Conservation (phyloP, 1,284 basidiomycete genomes). For the Heterobasidion parviporum region DNA sequence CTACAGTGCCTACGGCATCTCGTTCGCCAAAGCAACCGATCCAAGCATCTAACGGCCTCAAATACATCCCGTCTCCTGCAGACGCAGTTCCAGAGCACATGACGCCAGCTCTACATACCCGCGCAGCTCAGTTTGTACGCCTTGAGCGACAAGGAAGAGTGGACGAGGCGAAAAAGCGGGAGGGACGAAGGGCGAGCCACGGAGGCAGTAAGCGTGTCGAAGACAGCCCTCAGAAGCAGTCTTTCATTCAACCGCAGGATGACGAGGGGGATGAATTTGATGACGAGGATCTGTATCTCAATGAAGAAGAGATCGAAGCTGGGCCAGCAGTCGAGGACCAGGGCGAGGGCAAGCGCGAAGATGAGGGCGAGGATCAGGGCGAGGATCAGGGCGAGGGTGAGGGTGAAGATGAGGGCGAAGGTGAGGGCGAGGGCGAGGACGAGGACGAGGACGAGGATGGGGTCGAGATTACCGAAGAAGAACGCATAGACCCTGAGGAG, state of each 20-base stretch:
- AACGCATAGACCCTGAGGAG: background rate
- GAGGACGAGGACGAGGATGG: background rate
- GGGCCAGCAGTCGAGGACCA: background rate
- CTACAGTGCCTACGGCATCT: too few relatives aligned
- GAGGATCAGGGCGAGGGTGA: constrained; percentile 43
- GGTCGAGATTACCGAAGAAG: background rate
- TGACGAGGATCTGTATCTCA: background rate
- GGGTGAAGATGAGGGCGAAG: constrained; percentile 20
- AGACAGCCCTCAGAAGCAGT: background rate
- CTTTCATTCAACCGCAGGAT: background rate
- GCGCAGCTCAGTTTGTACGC: background rate
- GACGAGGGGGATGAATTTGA: background rate
- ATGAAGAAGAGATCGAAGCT: too few relatives aligned
- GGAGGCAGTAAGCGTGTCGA: background rate
- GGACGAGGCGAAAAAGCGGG: background rate
- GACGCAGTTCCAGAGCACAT: background rate
- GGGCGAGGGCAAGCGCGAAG: too few relatives aligned
- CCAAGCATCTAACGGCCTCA: background rate
- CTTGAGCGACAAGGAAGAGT: background rate
- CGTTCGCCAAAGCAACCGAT: background rate
- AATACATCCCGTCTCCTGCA: background rate
- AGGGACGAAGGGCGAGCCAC: background rate
- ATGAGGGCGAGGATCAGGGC: constrained; percentile 52
- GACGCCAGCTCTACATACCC: background rate
- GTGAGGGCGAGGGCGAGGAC: background rate